Percentiles rank a stretch among this genome's conserved stretches.
phyloP scores from a whole-genome alignment of 345 rosid species.

The Aquilaria yunnanensis region DNA sequence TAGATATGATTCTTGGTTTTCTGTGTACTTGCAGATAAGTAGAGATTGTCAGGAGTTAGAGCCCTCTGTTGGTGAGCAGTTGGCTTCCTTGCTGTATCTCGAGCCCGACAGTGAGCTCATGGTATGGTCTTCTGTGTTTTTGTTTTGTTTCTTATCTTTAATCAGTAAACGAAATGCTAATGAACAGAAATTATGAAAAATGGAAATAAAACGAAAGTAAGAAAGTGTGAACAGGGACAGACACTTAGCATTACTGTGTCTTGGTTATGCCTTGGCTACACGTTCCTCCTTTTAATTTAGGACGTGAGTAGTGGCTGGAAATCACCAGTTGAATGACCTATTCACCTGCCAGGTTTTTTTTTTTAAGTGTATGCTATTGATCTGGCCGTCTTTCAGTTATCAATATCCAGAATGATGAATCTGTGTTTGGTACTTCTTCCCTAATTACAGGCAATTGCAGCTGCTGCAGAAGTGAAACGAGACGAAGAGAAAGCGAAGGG shows the following conservation, averaged over 20 bases:
- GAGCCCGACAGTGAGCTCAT: slow-evolving; percentile 99
- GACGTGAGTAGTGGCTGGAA: too few species aligned
- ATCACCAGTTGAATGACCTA: too few species aligned
- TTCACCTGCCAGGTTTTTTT: too few species aligned
- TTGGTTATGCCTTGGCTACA: background rate
- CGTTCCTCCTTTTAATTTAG: too few species aligned
- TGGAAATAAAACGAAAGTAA: too few species aligned
- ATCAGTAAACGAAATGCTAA: too few species aligned
- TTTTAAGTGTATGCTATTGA: background rate
- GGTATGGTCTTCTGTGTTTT: slow-evolving; percentile 41
- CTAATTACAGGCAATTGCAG: slow-evolving; percentile 56
- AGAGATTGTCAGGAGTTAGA: slow-evolving; percentile 99
- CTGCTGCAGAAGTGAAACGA: slow-evolving; percentile 90
- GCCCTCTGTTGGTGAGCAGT: slow-evolving; percentile 85
- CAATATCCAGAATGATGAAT: slow-evolving; percentile 1
- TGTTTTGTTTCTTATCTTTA: slow-evolving; percentile 8
- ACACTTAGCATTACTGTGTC: background rate
- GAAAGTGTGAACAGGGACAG: too few species aligned
- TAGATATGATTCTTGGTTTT: slow-evolving; percentile 12
- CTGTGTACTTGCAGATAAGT: slow-evolving; percentile 61
- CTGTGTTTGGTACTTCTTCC: slow-evolving; percentile 6
- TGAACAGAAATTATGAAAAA: too few species aligned
- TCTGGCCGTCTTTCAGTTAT: slow-evolving; percentile 4
- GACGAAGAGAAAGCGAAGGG: slow-evolving; percentile 99
- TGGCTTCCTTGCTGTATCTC: slow-evolving; percentile 87